These are phyloP conservation scores for Sphaerulina vaccinii DNA, from an alignment of 2,329 filamentous ascomycete genomes.

Conservation along the genomic window DNA sequence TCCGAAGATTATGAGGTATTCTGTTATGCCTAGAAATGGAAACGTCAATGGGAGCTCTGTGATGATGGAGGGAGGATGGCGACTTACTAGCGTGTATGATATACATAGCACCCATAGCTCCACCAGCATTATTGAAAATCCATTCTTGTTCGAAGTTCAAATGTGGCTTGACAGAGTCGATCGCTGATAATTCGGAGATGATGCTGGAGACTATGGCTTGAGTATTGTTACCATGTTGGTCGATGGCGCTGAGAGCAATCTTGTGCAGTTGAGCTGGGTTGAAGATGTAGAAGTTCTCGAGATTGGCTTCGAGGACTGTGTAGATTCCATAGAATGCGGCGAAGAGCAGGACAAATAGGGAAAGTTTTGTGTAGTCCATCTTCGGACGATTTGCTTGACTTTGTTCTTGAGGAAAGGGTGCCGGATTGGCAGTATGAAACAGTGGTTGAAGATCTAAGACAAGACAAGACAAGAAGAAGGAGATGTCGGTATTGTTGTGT, in stretches of 20 bases:
- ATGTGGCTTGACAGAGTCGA: constrained; percentile 43
- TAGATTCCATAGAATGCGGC: constrained; percentile 56
- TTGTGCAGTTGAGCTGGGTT: constrained; percentile 65
- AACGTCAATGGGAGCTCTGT: not conserved
- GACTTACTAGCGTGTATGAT: constrained; percentile 77
- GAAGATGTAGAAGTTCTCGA: constrained; percentile 69
- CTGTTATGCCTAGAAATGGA: constrained; percentile 61
- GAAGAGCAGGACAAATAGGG: constrained; percentile 54
- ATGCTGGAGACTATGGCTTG: constrained; percentile 67
- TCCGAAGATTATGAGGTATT: constrained; percentile 88
- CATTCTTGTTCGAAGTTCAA: constrained; percentile 72
- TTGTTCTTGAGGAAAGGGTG: not conserved
- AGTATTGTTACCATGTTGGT: constrained; percentile 72
- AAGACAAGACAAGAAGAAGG: no score
- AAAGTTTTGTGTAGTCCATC: constrained; percentile 37
- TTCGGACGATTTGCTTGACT: not conserved
- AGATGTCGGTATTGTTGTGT: not conserved
- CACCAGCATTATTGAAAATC: constrained; percentile 90
- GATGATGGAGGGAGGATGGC: not conserved
- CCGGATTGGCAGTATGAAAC: no score
- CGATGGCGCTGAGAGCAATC: constrained; percentile 65
- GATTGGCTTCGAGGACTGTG: constrained; percentile 57
- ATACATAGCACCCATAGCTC: constrained; percentile 90
- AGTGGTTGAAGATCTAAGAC: not conserved
- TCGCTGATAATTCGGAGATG: constrained; percentile 62